Conservation (phyloP, 1,284 basidiomycete species). For the Irpex lacteus region DNA sequence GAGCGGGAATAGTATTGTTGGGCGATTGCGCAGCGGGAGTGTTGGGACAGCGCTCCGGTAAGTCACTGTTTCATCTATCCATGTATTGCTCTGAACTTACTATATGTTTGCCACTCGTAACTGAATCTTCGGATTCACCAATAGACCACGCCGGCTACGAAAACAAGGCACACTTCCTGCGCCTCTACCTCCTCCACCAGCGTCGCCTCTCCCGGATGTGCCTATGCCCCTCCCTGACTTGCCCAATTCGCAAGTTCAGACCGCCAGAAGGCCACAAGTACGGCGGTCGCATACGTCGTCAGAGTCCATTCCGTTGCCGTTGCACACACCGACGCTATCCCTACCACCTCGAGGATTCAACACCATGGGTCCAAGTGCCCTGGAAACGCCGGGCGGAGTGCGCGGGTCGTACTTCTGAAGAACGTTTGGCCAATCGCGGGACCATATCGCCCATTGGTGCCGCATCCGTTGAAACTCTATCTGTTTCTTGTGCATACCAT, state of each 20-base stretch:
- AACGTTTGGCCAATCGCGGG: not conserved
- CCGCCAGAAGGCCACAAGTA: slow-evolving; percentile 20
- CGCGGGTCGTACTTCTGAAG: slow-evolving; percentile 9
- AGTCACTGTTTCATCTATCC: not conserved
- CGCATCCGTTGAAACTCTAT: not conserved
- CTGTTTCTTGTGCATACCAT: not conserved
- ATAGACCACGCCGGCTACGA: slow-evolving; percentile 15
- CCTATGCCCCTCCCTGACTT: slow-evolving; percentile 13
- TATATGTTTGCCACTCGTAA: not conserved
- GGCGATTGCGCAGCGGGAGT: slow-evolving; percentile 28
- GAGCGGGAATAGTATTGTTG: slow-evolving; percentile 19
- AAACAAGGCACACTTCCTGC: slow-evolving; percentile 15
- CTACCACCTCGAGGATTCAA: slow-evolving; percentile 5
- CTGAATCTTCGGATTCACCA: not conserved
- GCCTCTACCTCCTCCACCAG: slow-evolving; percentile 15
- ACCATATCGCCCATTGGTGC: not conserved
- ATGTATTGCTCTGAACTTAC: not conserved
- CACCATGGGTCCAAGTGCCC: slow-evolving; percentile 20
- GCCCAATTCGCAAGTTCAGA: slow-evolving; percentile 6
- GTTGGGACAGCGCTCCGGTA: slow-evolving; percentile 25
- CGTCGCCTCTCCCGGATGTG: slow-evolving; percentile 15
- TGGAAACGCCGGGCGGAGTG: slow-evolving; percentile 19
- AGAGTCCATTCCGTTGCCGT: slow-evolving; percentile 21
- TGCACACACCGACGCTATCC: slow-evolving; percentile 10
- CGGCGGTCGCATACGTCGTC: slow-evolving; percentile 21